Percentiles rank a stretch among this genome's conserved stretches.
Evolutionary conservation across 441 rosid genomes (phyloP).

Genomic region (Euphorbia corollata): DNA sequence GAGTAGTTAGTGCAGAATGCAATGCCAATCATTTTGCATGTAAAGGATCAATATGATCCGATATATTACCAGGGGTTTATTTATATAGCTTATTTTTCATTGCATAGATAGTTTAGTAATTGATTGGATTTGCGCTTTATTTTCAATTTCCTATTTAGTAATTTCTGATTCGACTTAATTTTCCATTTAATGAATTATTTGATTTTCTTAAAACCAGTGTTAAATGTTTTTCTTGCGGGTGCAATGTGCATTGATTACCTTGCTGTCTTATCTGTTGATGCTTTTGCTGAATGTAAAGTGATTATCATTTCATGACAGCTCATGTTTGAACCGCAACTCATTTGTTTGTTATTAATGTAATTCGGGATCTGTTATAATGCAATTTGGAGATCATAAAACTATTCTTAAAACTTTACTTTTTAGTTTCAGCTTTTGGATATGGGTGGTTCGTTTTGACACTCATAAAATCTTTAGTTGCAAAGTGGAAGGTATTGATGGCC

Average conservation of each 20-base stretch:
- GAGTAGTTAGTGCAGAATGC: neutral
- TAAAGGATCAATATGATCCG: slow-evolving; percentile 6
- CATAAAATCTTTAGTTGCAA: slow-evolving; percentile 1
- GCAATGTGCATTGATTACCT: slow-evolving; percentile 2
- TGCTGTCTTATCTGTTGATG: neutral
- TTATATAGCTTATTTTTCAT: neutral
- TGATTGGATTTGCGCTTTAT: neutral
- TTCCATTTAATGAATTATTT: slow-evolving; percentile 3
- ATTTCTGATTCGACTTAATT: neutral
- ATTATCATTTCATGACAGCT: neutral
- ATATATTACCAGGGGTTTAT: neutral
- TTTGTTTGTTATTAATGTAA: neutral
- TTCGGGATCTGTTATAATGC: neutral
- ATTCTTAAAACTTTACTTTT: neutral
- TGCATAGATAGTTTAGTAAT: neutral
- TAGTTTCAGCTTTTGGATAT: neutral
- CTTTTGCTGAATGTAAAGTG: neutral
- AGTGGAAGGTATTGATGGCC: neutral
- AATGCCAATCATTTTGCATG: slow-evolving; percentile 6
- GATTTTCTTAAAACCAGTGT: neutral
- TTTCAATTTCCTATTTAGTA: slow-evolving; percentile 9
- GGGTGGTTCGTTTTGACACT: neutral
- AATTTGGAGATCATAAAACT: neutral
- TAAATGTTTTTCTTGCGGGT: neutral
- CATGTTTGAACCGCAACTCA: neutral